A percentile compares a stretch with the other conserved stretches of the same genome.
These are phyloP conservation scores for Hordeum marinum DNA, from an alignment of 176 grass and related monocot genomes.

Conservation along the genomic window DNA sequence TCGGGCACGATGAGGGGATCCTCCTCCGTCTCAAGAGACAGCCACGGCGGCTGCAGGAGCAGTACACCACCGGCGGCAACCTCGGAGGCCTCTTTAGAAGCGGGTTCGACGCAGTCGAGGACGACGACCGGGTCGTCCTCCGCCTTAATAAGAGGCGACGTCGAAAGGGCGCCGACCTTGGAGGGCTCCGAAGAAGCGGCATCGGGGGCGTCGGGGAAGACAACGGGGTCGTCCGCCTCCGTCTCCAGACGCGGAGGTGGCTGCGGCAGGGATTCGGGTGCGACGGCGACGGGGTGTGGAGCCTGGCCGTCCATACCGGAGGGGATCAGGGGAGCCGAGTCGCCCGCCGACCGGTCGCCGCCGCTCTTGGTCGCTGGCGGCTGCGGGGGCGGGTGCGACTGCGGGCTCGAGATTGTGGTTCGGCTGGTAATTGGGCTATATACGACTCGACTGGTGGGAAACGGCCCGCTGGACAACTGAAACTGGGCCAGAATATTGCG, in stretches of 20 bases:
- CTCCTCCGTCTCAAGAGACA: neutral
- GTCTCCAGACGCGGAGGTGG: neutral
- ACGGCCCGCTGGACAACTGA: neutral
- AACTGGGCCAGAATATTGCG: neutral
- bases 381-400: neutral
- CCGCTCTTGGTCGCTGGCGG: conserved; percentile 24
- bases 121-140: neutral
- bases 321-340: conserved; percentile 29
- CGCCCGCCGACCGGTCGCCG: conserved; percentile 19
- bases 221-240: conserved; percentile 8
- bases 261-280: neutral
- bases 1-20: neutral
- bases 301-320: conserved; percentile 24
- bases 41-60: neutral
- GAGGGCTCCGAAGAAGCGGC: neutral
- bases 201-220: neutral
- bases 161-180: neutral
- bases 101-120: neutral
- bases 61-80: conserved; percentile 7
- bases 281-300: neutral
- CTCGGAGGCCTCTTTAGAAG: neutral
- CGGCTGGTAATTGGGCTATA: neutral
- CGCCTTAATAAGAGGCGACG: neutral
- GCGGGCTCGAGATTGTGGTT: conserved; percentile 5
- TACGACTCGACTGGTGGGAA: neutral